A percentile compares a stretch with the other conserved stretches of the same genome.
Conservation (phyloP, 805 yeast species). For the Starmerella geochares region DNA sequence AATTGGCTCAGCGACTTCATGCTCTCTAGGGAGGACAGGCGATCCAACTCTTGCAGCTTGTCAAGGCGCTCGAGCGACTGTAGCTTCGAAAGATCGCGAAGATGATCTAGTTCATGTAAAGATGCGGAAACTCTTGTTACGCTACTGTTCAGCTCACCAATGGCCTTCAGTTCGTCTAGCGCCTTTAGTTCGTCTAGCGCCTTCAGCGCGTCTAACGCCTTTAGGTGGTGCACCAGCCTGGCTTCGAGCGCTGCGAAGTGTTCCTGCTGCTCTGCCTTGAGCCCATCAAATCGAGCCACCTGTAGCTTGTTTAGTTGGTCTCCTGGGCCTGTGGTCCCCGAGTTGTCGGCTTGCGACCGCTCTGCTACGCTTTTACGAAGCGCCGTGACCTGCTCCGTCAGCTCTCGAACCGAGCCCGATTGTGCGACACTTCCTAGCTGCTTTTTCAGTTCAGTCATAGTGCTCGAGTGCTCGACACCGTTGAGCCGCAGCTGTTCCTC, state of each 20-base stretch:
- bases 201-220: not conserved
- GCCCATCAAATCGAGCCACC: not conserved
- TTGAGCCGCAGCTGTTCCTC: not conserved
- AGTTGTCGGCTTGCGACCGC: not conserved
- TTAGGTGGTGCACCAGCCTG: not conserved
- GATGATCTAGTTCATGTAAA: not conserved
- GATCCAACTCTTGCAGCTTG: not conserved
- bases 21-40: slow-evolving; percentile 3
- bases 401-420: not conserved
- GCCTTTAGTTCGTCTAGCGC: no score
- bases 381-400: not conserved
- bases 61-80: not conserved
- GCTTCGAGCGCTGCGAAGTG: not conserved
- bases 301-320: not conserved
- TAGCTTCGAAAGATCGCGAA: not conserved
- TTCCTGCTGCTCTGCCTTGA: not conserved
- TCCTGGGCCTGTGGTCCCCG: not conserved
- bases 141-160: not conserved
- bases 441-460: not conserved
- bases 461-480: not conserved
- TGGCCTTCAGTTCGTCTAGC: slow-evolving; percentile 1
- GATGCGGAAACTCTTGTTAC: not conserved
- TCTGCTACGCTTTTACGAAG: not conserved
- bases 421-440: not conserved
- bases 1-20: not conserved